phyloP scores from a whole-genome alignment of 345 rosid species.

The Aquilaria malaccensis region DNA sequence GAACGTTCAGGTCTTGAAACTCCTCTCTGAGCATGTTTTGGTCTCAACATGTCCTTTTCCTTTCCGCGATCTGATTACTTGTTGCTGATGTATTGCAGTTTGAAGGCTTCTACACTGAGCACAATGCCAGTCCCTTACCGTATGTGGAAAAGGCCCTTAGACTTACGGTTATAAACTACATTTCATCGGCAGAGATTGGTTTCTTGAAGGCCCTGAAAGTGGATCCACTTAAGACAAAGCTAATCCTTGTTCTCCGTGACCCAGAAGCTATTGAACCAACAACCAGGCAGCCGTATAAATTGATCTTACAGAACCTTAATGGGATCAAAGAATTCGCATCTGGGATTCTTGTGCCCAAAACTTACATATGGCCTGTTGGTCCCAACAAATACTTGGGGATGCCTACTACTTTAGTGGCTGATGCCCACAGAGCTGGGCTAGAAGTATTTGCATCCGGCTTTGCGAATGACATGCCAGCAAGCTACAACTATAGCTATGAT shows the following conservation, averaged over 20 bases:
- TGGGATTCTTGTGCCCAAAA: constrained; percentile 71
- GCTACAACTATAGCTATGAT: constrained; percentile 66
- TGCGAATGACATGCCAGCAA: constrained; percentile 46
- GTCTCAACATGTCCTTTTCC: background rate
- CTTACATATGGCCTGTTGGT: constrained; percentile 60
- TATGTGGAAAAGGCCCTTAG: constrained; percentile 25
- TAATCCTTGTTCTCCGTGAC: constrained; percentile 31
- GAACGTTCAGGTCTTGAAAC: constrained; percentile 54
- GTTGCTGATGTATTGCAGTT: constrained; percentile 33
- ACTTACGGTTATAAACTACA: constrained; percentile 15
- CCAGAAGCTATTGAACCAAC: constrained; percentile 54
- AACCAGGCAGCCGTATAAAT: constrained; percentile 48
- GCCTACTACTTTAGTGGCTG: constrained; percentile 53
- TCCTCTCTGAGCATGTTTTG: background rate
- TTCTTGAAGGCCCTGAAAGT: constrained; percentile 60
- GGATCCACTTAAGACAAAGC: constrained; percentile 38
- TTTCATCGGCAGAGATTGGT: constrained; percentile 79
- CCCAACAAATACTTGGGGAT: constrained; percentile 42
- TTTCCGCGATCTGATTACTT: background rate
- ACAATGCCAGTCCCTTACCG: constrained; percentile 37
- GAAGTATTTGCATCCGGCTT: constrained; percentile 74
- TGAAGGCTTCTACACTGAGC: constrained; percentile 51
- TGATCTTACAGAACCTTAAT: constrained; percentile 37
- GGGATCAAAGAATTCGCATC: constrained; percentile 59
- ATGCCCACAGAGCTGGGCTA: constrained; percentile 74